phyloP scores from a whole-genome alignment of 805 yeast genomes.

The Lachancea nothofagi region DNA sequence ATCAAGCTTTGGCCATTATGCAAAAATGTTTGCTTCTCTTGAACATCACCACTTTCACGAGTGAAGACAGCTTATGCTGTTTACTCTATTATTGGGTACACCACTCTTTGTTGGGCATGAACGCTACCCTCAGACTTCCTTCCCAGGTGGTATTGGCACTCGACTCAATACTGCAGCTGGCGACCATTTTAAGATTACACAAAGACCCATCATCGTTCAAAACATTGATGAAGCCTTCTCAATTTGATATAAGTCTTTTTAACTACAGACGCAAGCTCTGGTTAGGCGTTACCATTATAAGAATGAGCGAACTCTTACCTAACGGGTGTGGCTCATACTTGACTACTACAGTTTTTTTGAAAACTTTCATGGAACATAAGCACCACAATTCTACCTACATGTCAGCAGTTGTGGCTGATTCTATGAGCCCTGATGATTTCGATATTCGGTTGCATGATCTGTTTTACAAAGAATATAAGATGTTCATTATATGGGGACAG shows the following conservation, averaged over 20 bases:
- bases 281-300: constrained; percentile 4
- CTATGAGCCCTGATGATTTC: not conserved
- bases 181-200: constrained; percentile 8
- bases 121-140: not conserved
- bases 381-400: not conserved
- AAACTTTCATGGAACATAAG: not conserved
- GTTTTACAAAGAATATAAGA: constrained; percentile 4
- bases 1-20: constrained; percentile 22
- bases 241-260: not conserved
- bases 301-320: constrained; percentile 4
- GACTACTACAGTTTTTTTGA: not conserved
- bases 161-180: constrained; percentile 2
- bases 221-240: not conserved
- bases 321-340: constrained; percentile 1
- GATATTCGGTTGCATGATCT: constrained; percentile 7
- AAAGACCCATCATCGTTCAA: constrained; percentile 8
- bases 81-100: constrained; percentile 17
- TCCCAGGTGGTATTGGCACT: not conserved
- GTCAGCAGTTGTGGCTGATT: constrained; percentile 1
- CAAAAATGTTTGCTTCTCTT: constrained; percentile 26
- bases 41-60: constrained; percentile 27
- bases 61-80: constrained; percentile 29
- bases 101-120: not conserved
- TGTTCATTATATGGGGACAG: not conserved
- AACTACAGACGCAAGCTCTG: constrained; percentile 11